Base-by-base conservation (phyloP, 140 eudicot genomes). In the Ambrosia hybrid region DNA sequence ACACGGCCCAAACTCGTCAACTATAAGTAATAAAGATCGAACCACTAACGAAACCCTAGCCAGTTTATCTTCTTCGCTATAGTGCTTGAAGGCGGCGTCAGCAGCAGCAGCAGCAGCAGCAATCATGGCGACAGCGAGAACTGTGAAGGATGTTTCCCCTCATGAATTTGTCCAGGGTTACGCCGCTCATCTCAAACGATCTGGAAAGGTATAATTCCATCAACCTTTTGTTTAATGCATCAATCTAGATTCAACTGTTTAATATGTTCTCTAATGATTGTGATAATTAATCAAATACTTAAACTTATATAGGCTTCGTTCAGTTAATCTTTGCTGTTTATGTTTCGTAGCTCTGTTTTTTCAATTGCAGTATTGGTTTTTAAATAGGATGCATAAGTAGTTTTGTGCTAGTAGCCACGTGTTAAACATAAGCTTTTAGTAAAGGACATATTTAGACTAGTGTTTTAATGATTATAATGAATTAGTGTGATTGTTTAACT, bases 171-270 rank as follows among this genome's bases (percentile, higher is more conserved):
- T 80, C 21, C 14, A 48, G 77, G 86, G 82, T 36, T 85, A 85
- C 68, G 84, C 89, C 16, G 84, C 86, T 78, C 86, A 85, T 43
- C 84, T 85, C 72, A 81, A 82, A 56, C 83, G 89, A 17, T 85
- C 89, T 6, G 89, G 89, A 46, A 84, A 84, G 86, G 89, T 84
- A 67, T 2, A 57, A 9, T 15, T n/a, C 33, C 5, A 5, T 17
- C 38, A 14, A 2, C 36, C 17, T 55, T 55, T n/a, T 41, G 1
- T 75, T 53, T 21, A 64, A 13, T n/a, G 43, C 13, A 1, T 49
- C 14, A 15, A 51, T 61, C 16, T 57, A 16, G 45, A 67, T 15
- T 76, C 6, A 6, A 14, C 45, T 30, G 8, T 11, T 7, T 0
- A 8, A 7, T 51, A 7, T 30, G 48, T n/a, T 15, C 37, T 4